These are phyloP conservation scores for Talaromyces sp. DNA, from an alignment of 2,329 filamentous ascomycete genomes.

Conservation along the genomic window DNA sequence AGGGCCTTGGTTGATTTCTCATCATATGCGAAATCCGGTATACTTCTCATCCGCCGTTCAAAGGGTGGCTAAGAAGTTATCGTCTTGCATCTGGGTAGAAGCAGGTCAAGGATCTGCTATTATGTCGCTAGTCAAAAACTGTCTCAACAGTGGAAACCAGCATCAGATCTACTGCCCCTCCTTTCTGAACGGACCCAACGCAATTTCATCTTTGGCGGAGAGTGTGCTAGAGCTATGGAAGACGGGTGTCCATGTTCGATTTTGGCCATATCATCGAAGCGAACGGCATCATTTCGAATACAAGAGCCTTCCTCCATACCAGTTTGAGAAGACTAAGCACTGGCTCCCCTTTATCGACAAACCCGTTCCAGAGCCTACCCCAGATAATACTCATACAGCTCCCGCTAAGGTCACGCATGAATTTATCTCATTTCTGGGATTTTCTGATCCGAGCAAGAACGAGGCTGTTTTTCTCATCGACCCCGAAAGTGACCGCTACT, in stretches of 20 bases:
- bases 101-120: slow-evolving; percentile 38
- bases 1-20: slow-evolving; percentile 2
- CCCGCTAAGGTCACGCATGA: neutral
- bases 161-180: slow-evolving; percentile 6
- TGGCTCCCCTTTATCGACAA: slow-evolving; percentile 24
- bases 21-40: slow-evolving; percentile 44
- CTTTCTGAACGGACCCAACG: slow-evolving; percentile 3
- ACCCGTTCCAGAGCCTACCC: neutral
- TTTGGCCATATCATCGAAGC: slow-evolving; percentile 27
- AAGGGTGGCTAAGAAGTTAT: slow-evolving; percentile 29
- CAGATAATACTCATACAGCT: neutral
- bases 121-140: slow-evolving; percentile 12
- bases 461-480: slow-evolving; percentile 9
- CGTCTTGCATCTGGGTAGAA: slow-evolving; percentile 36
- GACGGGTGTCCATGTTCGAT: slow-evolving; percentile 20
- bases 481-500: slow-evolving; percentile 9
- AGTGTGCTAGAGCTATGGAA: slow-evolving; percentile 25
- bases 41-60: slow-evolving; percentile 43
- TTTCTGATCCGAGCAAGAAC: neutral
- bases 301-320: slow-evolving; percentile 30
- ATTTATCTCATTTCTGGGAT: slow-evolving; percentile 8
- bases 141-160: neutral
- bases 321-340: slow-evolving; percentile 30
- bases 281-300: slow-evolving; percentile 19
- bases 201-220: slow-evolving; percentile 11